phyloP scores from a whole-genome alignment of 805 yeast species.

The Metschnikowia lochheadii region DNA sequence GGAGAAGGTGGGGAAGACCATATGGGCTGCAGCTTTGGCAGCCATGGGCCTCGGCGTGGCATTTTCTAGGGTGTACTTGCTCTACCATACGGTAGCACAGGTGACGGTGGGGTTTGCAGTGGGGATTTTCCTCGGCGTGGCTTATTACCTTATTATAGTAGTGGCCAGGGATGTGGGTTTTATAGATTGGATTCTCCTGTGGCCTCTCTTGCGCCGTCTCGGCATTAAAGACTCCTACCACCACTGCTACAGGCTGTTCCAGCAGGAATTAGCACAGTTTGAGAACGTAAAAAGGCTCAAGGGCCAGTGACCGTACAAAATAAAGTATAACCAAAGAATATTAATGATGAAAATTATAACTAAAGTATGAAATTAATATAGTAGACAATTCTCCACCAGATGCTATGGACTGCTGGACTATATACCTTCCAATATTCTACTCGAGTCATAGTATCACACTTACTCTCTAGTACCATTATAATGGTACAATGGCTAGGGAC shows the following conservation, averaged over 20 bases:
- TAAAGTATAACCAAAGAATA: too few relatives aligned
- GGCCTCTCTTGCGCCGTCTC: constrained; percentile 50
- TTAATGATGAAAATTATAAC: too few relatives aligned
- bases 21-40: constrained; percentile 20
- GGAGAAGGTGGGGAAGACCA: constrained; percentile 14
- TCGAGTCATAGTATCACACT: too few relatives aligned
- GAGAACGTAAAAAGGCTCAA: not conserved
- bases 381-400: too few relatives aligned
- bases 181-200: constrained; percentile 56
- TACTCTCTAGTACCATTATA: too few relatives aligned
- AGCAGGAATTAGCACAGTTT: constrained; percentile 35
- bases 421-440: too few relatives aligned
- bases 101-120: constrained; percentile 66
- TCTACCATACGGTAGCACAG: constrained; percentile 72
- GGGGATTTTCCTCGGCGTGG: constrained; percentile 58
- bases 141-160: constrained; percentile 51
- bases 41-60: constrained; percentile 44
- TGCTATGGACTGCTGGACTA: too few relatives aligned
- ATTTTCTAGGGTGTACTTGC: constrained; percentile 69
- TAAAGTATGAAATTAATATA: too few relatives aligned
- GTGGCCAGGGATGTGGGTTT: constrained; percentile 64
- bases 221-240: constrained; percentile 60
- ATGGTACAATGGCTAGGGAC: too few relatives aligned
- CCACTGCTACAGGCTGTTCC: constrained; percentile 42
- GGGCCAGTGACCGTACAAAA: not conserved